Evolutionary conservation across 164 flowering plant genomes (phyloP), one percentile per base, ranked within the genome.

Genomic region (Paratinospora sagittata): DNA sequence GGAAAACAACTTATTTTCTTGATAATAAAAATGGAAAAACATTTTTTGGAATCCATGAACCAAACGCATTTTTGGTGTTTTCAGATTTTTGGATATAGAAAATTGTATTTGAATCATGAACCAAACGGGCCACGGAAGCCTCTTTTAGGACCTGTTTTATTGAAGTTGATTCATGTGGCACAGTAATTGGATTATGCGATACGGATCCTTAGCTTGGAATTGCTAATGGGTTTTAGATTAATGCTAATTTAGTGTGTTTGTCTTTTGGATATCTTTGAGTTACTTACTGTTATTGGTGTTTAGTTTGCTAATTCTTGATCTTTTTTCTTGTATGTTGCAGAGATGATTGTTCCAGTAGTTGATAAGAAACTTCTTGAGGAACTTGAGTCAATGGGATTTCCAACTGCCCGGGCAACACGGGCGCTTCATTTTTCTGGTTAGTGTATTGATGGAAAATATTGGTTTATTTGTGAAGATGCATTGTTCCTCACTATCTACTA

Each of bases 291-390:
- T 21, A 27, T 2, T 26, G 66, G 30, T 27, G n/a, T 63, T 63
- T 30, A n/a, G n/a, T n/a, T n/a, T n/a, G n/a, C n/a, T n/a, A n/a
- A n/a, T n/a, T n/a, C n/a, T n/a, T n/a, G 7, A 62, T 62, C 65
- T 30, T 62, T 9, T 62, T 13, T 16, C n/a, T n/a, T 52, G 16
- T 2, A 52, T 52, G 58, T 55, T 63, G 58, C 71, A 94, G 97
- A 92, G 73, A 88, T 95, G 99, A 86, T 83, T 78, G 95, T 87
- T 71, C 97, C 99, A 6, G 98, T 91, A 75, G 99, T 95, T 66
- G 84, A 90, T 75, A 80, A 84, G 78, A 84, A 88, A 30, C 71
- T 95, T 68, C 87, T 95, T 24, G 84, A 77, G 70, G 96, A 95
- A 78, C 92, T 95, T 66, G 96, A 89, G 79, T 79, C 73, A 55